phyloP scores from a whole-genome alignment of 192 early-diverging fungal species.

The Podila horticola region DNA sequence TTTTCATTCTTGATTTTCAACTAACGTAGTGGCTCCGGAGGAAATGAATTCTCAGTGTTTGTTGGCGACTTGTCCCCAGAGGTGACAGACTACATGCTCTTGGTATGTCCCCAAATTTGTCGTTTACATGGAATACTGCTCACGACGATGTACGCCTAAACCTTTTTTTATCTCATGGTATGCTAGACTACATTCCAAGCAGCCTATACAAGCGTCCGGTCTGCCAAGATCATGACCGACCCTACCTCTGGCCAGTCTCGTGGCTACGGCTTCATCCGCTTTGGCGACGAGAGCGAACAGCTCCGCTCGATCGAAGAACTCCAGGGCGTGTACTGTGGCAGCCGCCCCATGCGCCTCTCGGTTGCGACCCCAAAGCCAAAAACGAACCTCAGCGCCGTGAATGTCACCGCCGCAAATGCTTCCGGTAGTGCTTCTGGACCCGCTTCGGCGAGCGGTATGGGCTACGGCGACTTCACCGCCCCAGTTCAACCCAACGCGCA shows the following conservation, averaged over 20 bases:
- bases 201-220: conserved; percentile 81
- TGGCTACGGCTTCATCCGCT: conserved; percentile 96
- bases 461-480: conserved; percentile 26
- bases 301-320: conserved; percentile 90
- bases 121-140: not conserved
- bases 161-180: conserved; percentile 1
- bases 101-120: conserved; percentile 59
- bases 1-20: not conserved
- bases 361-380: conserved; percentile 90
- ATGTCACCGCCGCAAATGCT: not conserved
- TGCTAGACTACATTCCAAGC: conserved; percentile 77
- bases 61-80: conserved; percentile 95
- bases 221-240: conserved; percentile 93
- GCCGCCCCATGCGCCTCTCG: conserved; percentile 91
- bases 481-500: conserved; percentile 47
- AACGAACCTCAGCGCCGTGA: not conserved
- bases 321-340: conserved; percentile 85
- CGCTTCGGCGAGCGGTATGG: not conserved
- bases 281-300: conserved; percentile 88
- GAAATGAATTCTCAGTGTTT: conserved; percentile 93
- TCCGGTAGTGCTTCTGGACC: not conserved
- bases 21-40: conserved; percentile 61
- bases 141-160: not conserved
- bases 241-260: conserved; percentile 78
- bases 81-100: conserved; percentile 83